These are phyloP conservation scores for Comarum palustre DNA, from an alignment of 306 rosid genomes.

Conservation along the genomic window DNA sequence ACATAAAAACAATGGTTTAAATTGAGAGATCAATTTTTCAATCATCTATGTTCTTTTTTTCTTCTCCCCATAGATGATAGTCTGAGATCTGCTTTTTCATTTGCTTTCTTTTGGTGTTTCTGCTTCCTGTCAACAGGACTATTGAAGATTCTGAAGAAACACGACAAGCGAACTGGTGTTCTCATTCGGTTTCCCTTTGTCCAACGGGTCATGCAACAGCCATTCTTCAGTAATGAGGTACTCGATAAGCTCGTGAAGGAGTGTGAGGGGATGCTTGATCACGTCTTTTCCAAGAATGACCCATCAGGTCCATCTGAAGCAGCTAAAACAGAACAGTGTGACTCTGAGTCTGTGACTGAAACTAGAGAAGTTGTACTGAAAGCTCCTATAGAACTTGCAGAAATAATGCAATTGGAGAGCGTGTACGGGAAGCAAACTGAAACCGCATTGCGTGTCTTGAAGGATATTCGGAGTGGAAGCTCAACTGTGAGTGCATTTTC, in stretches of 20 bases:
- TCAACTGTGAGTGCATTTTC: slow-evolving; percentile 69
- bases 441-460: slow-evolving; percentile 60
- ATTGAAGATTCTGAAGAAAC: slow-evolving; percentile 86
- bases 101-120: not conserved
- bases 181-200: slow-evolving; percentile 64
- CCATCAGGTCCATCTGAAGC: slow-evolving; percentile 30
- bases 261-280: slow-evolving; percentile 58
- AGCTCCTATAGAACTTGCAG: slow-evolving; percentile 62
- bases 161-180: slow-evolving; percentile 80
- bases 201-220: slow-evolving; percentile 73
- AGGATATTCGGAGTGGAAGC: slow-evolving; percentile 73
- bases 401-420: slow-evolving; percentile 70
- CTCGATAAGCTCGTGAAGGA: slow-evolving; percentile 71
- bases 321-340: slow-evolving; percentile 29
- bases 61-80: not conserved
- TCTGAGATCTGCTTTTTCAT: not conserved
- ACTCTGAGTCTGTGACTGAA: slow-evolving; percentile 27
- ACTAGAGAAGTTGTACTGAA: slow-evolving; percentile 30
- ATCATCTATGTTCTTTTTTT: not conserved
- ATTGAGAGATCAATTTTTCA: not conserved
- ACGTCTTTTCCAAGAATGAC: slow-evolving; percentile 51
- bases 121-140: slow-evolving; percentile 37
- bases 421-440: slow-evolving; percentile 49
- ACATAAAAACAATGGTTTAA: not conserved
- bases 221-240: slow-evolving; percentile 77